Conservation (phyloP, 257 asterid species). For the Solanum lycopersicoides region DNA sequence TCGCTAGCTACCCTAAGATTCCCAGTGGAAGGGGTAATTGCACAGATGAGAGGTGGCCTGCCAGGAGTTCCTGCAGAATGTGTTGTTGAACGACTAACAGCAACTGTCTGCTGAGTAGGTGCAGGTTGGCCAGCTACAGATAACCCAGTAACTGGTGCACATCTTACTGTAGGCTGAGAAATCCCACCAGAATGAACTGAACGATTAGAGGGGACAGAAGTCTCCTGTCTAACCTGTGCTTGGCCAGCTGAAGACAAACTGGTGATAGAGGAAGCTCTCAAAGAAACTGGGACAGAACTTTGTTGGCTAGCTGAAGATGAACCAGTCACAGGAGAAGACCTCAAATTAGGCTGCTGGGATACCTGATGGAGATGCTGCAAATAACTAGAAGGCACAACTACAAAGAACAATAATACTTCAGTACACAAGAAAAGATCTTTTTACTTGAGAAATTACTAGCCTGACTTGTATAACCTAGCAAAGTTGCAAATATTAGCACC, state of each 20-base stretch:
- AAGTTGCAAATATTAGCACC: neutral
- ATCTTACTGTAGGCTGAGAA: neutral
- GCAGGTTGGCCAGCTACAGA: constrained; percentile 8
- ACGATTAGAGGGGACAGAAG: neutral
- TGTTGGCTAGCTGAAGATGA: constrained; percentile 5
- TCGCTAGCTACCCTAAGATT: constrained; percentile 32
- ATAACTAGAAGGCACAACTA: constrained; percentile 27
- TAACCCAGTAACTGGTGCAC: constrained; percentile 7
- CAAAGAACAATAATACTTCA: constrained; percentile 10
- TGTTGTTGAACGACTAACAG: constrained; percentile 22
- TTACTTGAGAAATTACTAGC: neutral
- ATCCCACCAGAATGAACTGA: neutral
- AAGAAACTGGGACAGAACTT: neutral
- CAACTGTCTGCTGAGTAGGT: constrained; percentile 16
- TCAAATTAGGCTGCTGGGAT: constrained; percentile 11
- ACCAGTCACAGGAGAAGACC: constrained; percentile 12
- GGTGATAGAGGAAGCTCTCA: neutral
- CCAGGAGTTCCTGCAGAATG: constrained; percentile 23
- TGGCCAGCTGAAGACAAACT: constrained; percentile 9
- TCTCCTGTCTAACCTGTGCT: constrained; percentile 1
- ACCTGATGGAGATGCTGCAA: constrained; percentile 34
- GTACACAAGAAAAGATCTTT: neutral
- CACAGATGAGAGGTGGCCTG: constrained; percentile 52
- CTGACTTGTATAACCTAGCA: neutral
- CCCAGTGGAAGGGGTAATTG: constrained; percentile 26